phyloP scores from a whole-genome alignment of 805 yeast genomes.

The Blastobotrys muscicola region DNA sequence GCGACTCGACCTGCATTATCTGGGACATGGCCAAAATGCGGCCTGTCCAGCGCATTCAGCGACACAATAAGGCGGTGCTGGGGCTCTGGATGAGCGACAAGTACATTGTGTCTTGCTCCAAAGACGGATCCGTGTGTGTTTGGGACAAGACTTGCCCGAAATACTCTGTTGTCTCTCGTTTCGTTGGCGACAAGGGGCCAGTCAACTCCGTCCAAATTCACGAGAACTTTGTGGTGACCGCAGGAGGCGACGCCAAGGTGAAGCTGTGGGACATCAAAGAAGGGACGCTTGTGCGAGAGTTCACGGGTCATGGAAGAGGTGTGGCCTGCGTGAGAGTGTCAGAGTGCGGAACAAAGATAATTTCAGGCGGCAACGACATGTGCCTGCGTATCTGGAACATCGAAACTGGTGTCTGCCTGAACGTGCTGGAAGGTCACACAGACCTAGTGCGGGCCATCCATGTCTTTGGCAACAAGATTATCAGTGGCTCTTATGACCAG shows the following conservation, averaged over 20 bases:
- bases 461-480: constrained; percentile 19
- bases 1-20: constrained; percentile 26
- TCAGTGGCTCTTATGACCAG: constrained; percentile 30
- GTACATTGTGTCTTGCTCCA: constrained; percentile 27
- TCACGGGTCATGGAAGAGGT: constrained; percentile 75
- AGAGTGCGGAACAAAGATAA: constrained; percentile 55
- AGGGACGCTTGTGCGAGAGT: constrained; percentile 56
- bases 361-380: constrained; percentile 81
- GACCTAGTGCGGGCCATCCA: constrained; percentile 62
- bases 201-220: constrained; percentile 26
- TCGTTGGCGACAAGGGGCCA: constrained; percentile 28
- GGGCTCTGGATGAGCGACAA: constrained; percentile 20
- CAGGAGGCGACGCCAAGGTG: constrained; percentile 64
- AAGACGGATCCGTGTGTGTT: constrained; percentile 26
- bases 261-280: constrained; percentile 74
- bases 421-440: constrained; percentile 67
- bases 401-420: constrained; percentile 58
- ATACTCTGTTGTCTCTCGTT: constrained; percentile 11
- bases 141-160: constrained; percentile 20
- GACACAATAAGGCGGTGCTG: constrained; percentile 24
- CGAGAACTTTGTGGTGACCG: constrained; percentile 23
- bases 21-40: constrained; percentile 21
- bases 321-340: constrained; percentile 78
- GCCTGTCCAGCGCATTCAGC: constrained; percentile 18
- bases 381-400: constrained; percentile 85